phyloP scores from a whole-genome alignment of 2,329 filamentous ascomycete genomes.

The Lecanoromycetidae sp. region DNA sequence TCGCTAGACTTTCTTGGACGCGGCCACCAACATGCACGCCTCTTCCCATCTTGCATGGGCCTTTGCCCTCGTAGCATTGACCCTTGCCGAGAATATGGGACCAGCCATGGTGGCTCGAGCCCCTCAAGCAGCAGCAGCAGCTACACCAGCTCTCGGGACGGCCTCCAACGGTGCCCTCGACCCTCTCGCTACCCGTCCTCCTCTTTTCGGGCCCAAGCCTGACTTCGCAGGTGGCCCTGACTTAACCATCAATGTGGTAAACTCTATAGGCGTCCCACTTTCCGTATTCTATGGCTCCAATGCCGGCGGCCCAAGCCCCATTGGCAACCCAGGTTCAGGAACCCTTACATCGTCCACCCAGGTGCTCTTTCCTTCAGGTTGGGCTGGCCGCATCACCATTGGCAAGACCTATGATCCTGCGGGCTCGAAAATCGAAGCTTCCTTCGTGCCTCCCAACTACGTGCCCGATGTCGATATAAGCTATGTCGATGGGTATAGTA shows the following conservation, averaged over 20 bases:
- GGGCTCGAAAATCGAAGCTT: constrained; percentile 14
- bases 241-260: constrained; percentile 12
- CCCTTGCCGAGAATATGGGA: too few relatives aligned
- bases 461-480: constrained; percentile 13
- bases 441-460: constrained; percentile 4
- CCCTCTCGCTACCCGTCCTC: constrained; percentile 1
- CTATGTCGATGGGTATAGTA: constrained; percentile 13
- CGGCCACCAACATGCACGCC: too few relatives aligned
- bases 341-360: constrained; percentile 6
- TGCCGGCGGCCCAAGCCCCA: constrained; percentile 6
- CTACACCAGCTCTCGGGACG: constrained; percentile 5
- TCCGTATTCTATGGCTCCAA: constrained; percentile 13
- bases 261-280: constrained; percentile 5
- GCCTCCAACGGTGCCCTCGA: constrained; percentile 1
- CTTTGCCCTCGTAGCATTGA: too few relatives aligned
- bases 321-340: constrained; percentile 8
- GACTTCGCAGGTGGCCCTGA: constrained; percentile 5
- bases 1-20: too few relatives aligned
- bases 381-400: constrained; percentile 10
- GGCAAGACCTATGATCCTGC: constrained; percentile 8
- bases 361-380: constrained; percentile 1
- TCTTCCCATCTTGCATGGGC: too few relatives aligned
- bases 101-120: too few relatives aligned
- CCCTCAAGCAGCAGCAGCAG: too few relatives aligned
- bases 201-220: neutral